Base-by-base conservation (phyloP, 2,329 filamentous ascomycete genomes). In the Penicillium paneum region DNA sequence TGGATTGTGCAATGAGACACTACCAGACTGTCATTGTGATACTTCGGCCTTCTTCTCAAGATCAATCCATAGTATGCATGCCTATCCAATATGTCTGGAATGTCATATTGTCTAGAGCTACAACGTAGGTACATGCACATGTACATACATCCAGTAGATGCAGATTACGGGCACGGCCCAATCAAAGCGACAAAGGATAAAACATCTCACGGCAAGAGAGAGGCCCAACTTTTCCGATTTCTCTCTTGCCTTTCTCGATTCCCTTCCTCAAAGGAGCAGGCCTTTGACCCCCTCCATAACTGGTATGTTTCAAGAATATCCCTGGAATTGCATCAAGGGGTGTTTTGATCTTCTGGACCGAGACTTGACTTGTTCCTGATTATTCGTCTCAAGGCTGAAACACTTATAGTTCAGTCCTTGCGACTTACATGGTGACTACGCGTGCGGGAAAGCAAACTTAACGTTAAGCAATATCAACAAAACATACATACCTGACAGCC, bases 271-370 rank as follows among this genome's bases (percentile, higher is more conserved):
- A 36, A 29, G 31, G 21, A 28, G 17, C 8, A 39, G 19, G 1
- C 13, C 29, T 38, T 28, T 12, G 17, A 48, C 35, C 39, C 45
- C 45, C 48, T 52, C 54, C 36, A 44, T 55, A 17, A 50, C 50
- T 64, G 64, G 64, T 61, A 67, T 66, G 65, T 64, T 66, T 65
- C 54, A 55, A 48, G 38, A 17, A 26, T 19, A 36, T 46, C 52
- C 49, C 42, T 62, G 51, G 54, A 61, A 62, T 66, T 54, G 55
- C 52, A 69, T 64, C 66, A 67, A 69, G 66, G 67, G 66, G 57
- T 65, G 54, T 64, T 62, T 62, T 59, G 59, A 40, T 40, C 48
- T 55, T 55, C 56, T 44, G 32, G 47, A 24, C 21, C 6, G 6
- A 36, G 11, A 45, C 40, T 32, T 40, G 24, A 46, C 35, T 31